These are phyloP conservation scores for Pulchroboletus neoregius DNA, from an alignment of 1,284 basidiomycete species.

Conservation along the genomic window DNA sequence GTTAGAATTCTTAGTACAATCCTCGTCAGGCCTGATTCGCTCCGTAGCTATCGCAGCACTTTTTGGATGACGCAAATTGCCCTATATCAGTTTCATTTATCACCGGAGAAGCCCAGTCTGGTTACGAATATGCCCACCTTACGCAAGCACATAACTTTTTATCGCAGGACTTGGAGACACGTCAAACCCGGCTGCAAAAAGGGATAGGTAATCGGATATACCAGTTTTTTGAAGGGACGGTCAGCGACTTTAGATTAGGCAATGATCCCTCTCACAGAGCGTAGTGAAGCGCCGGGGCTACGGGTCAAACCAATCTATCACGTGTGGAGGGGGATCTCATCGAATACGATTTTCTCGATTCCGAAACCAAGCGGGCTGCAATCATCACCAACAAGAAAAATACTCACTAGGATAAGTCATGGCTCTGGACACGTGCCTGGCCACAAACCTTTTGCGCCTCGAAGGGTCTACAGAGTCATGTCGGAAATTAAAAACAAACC, in stretches of 20 bases:
- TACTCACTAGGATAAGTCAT: background rate
- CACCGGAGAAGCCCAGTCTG: conserved; percentile 21
- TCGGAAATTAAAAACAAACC: conserved; percentile 31
- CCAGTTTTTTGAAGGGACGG: conserved; percentile 5
- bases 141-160: conserved; percentile 15
- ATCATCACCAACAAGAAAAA: conserved; percentile 7
- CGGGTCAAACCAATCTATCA: conserved; percentile 7
- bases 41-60: conserved; percentile 25
- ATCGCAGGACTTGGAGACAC: background rate
- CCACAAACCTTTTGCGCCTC: too few relatives aligned
- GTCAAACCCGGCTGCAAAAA: conserved; percentile 3
- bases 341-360: conserved; percentile 7
- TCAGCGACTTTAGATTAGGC: conserved; percentile 1
- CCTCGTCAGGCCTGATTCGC: conserved; percentile 24
- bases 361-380: conserved; percentile 12
- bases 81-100: conserved; percentile 31
- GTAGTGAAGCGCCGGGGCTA: background rate
- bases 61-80: conserved; percentile 17
- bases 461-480: too few relatives aligned
- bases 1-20: conserved; percentile 22
- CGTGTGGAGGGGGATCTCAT: conserved; percentile 14
- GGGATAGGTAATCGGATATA: conserved; percentile 19
- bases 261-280: background rate
- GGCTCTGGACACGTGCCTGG: conserved; percentile 2
- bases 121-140: conserved; percentile 29